Base-by-base conservation (phyloP, 192 early-diverging fungal species). In the Coemansia sp. region DNA sequence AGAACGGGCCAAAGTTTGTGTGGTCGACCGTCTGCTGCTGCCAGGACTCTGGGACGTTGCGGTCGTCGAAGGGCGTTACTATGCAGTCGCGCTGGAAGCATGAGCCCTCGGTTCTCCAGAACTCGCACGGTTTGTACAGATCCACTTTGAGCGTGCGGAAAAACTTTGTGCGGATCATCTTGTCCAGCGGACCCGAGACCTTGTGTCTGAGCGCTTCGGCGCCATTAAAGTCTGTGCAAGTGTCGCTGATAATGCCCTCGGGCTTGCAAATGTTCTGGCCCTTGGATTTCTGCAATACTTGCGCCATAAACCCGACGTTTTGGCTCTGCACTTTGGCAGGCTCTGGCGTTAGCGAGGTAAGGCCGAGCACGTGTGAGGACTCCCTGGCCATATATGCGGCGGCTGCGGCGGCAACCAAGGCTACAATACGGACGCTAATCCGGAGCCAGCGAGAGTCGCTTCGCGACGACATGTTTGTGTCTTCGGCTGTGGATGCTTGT, bases 81-180 rank as follows among this genome's bases (percentile, higher is more conserved):
- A 89, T 86, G 72, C 96, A 98, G 63, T 94, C 91, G 50, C 86
- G 68, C 65, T 93, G 86, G 63, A 90, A 85, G 74, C 96, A 98
- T 32, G 89, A 80, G 20, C 84, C 86, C 67, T 94, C 89, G 20
- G 90, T 92, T 20, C 84, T 81, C 96, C 96, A 98, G 74, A 95
- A 96, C 11, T 87, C 88, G 66, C 96, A 98, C 4, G 89, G 89
- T 60, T 88, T 87, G 81, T 92, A 91, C 59, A 98, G 76, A 68
- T 97, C 89, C 20, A 93, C 86, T 77, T 91, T 93, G 69, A 90
- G 95, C 74, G 95, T 95, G 56, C 91, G 79, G 77, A 97, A 99
- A 75, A 94, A 97, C 10, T 85, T 86, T 36, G 94, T 91, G 29
- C 85, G 82, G 20, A 95, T 88, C n/a, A 99, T 84, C 52, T 88